A percentile compares a stretch with the other conserved stretches of the same genome.
Conservation (phyloP, 305 asterid genomes). For the Fraxinus latifolia region DNA sequence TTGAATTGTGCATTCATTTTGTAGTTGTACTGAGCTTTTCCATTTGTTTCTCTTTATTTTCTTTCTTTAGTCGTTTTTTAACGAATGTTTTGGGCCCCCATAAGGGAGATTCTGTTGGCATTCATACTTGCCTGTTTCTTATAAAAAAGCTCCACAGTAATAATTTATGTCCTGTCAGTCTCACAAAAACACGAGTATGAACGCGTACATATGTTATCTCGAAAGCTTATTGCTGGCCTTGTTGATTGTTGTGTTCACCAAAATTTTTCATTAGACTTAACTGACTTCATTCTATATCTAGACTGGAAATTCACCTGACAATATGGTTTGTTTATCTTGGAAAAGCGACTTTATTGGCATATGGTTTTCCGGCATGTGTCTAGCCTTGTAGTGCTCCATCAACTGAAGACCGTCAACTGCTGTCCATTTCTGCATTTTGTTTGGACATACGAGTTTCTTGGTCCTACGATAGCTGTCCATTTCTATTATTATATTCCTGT, state of each 20-base stretch:
- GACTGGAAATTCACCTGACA: not conserved
- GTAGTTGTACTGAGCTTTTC: not conserved
- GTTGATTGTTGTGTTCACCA: not conserved
- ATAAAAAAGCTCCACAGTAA: not conserved
- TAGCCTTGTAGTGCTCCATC: not conserved
- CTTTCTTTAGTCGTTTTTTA: not conserved
- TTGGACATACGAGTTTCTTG: not conserved
- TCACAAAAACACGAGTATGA: not conserved
- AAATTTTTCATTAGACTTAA: not conserved
- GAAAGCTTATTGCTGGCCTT: not conserved
- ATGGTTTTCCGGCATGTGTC: not conserved
- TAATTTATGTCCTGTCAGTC: not conserved
- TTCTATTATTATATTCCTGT: not conserved
- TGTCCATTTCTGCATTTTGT: not conserved
- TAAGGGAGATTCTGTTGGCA: not conserved
- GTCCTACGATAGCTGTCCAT: not conserved
- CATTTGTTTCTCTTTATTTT: not conserved
- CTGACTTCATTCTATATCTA: not conserved
- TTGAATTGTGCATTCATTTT: not conserved
- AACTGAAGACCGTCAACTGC: not conserved
- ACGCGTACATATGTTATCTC: not conserved
- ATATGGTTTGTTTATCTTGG: not conserved
- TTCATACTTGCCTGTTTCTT: not conserved
- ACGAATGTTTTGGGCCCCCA: not conserved
- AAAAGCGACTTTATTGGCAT: not conserved